Evolutionary conservation across 371 early-diverging fungal species (phyloP).

Genomic region (Mortierella sp.): DNA sequence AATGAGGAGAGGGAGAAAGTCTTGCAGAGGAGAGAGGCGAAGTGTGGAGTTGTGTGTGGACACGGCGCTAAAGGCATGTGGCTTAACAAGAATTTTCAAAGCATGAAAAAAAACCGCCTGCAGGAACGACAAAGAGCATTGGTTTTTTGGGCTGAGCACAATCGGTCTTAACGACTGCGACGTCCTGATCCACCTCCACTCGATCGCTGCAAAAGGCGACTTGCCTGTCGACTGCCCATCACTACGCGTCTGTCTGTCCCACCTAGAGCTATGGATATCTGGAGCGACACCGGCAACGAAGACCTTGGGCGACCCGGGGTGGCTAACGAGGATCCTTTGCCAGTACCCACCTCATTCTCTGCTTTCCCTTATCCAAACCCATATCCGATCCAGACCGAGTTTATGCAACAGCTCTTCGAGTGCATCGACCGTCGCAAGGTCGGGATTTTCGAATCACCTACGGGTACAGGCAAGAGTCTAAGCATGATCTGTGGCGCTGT

Average conservation of each 20-base stretch:
- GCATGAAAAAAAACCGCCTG: no score
- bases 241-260: no score
- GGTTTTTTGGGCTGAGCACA: no score
- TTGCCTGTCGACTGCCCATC: no score
- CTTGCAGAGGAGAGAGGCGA: not conserved
- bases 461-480: constrained; percentile 93
- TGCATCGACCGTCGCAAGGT: constrained; percentile 75
- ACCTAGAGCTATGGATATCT: no score
- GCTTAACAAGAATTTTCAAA: no score
- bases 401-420: constrained; percentile 81
- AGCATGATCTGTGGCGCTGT: constrained; percentile 87
- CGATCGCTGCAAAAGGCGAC: no score
- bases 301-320: not conserved
- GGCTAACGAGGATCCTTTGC: constrained; percentile 5
- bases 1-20: not conserved
- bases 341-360: constrained; percentile 31
- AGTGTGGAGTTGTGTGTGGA: not conserved
- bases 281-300: not conserved
- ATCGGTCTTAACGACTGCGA: no score
- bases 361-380: constrained; percentile 61
- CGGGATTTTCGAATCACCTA: constrained; percentile 91
- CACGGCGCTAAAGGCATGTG: not conserved
- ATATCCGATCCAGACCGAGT: constrained; percentile 81
- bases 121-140: no score
- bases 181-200: no score